A percentile compares a stretch with the other conserved stretches of the same genome.
phyloP scores from a whole-genome alignment of 371 early-diverging fungal genomes.

The Nosema bombycis region DNA sequence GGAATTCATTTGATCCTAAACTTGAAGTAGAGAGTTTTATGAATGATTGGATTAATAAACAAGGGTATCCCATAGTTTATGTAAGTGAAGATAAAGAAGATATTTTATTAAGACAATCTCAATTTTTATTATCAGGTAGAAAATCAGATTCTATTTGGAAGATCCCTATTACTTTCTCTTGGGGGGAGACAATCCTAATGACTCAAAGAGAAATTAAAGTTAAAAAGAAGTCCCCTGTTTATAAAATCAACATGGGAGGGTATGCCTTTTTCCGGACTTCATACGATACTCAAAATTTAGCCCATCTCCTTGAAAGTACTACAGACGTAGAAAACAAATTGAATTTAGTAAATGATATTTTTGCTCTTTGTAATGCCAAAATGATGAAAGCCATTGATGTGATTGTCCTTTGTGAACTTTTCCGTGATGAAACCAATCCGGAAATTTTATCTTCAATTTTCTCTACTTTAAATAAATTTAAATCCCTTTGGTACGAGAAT shows the following conservation, averaged over 20 bases:
- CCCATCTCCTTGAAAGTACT: constrained; percentile 3
- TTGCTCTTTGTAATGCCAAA: constrained; percentile 14
- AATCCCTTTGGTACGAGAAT: not conserved
- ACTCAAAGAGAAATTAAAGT: not conserved
- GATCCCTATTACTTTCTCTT: constrained; percentile 66
- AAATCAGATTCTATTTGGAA: constrained; percentile 61
- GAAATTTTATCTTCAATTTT: constrained; percentile 8
- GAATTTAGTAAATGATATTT: constrained; percentile 32
- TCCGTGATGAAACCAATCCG: not conserved
- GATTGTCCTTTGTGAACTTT: not conserved
- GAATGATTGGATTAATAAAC: constrained; percentile 75
- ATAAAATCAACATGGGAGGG: constrained; percentile 69
- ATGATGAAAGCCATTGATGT: not conserved
- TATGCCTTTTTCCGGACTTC: constrained; percentile 70
- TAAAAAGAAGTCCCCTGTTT: constrained; percentile 49
- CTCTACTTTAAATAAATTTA: not conserved
- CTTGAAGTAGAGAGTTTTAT: constrained; percentile 72
- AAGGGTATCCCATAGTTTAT: constrained; percentile 68
- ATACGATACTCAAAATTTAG: constrained; percentile 66
- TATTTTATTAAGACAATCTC: constrained; percentile 66
- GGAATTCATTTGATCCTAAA: constrained; percentile 70
- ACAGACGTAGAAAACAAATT: constrained; percentile 8
- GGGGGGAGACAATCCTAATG: constrained; percentile 65
- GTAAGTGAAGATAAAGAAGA: constrained; percentile 62
- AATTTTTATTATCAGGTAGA: constrained; percentile 72